Evolutionary conservation across 371 early-diverging fungal species (phyloP).

Genomic region (Mucor mucedo): DNA sequence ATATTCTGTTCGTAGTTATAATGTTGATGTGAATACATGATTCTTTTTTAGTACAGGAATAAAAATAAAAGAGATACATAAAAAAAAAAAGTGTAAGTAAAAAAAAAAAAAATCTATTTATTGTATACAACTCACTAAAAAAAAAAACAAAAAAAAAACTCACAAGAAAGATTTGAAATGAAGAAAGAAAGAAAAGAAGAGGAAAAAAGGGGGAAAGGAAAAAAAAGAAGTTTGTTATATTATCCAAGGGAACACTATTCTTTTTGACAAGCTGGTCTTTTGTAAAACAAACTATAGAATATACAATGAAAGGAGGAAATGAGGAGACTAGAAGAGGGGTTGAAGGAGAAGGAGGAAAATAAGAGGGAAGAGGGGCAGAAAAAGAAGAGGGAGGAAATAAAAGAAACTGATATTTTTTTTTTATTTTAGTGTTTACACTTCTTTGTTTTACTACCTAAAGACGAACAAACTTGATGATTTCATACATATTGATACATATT

Average conservation of each 20-base stretch:
- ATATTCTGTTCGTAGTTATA: slow-evolving; percentile 7
- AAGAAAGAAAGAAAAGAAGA: slow-evolving; percentile 1
- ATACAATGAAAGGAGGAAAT: slow-evolving; percentile 11
- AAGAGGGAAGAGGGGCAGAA: background rate
- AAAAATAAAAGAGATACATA: too few species aligned
- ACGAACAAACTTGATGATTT: too few species aligned
- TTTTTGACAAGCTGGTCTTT: slow-evolving; percentile 21
- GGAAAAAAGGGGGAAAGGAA: background rate
- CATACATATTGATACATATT: background rate
- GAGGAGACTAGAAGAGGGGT: background rate
- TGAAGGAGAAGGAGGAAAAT: background rate
- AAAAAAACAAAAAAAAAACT: slow-evolving; percentile 1
- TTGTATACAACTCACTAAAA: background rate
- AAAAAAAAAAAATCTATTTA: too few species aligned
- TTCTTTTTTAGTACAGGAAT: background rate
- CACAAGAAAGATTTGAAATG: too few species aligned
- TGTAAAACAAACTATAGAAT: slow-evolving; percentile 7
- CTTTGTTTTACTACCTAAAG: background rate
- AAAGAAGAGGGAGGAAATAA: background rate
- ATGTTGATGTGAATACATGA: slow-evolving; percentile 18
- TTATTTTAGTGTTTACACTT: background rate
- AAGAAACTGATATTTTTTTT: background rate
- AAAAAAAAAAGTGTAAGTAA: background rate
- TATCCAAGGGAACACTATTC: slow-evolving; percentile 11
- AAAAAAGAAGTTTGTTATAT: slow-evolving; percentile 1